Base-by-base conservation (phyloP, 768 basidiomycete genomes). In the Tricholomella constricta region DNA sequence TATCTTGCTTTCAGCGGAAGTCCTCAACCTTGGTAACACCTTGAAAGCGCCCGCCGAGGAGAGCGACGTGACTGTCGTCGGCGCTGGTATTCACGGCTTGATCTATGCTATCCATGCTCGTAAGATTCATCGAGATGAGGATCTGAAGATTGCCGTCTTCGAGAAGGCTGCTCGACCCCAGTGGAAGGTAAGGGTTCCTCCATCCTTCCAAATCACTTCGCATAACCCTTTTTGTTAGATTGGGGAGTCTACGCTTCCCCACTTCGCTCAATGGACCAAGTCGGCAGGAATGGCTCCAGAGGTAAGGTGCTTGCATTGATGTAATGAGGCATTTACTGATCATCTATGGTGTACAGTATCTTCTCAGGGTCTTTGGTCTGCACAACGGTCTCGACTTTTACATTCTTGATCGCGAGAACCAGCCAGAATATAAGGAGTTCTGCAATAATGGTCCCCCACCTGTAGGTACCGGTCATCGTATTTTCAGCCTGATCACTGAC, bases 371-470 rank as follows among this genome's bases (percentile, higher is more conserved):
- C 22, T 44, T 44, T 17, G 42, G 42, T 14, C 26, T 44, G 8
- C 42, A 44, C 42, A 44, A 44, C 22, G 42, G 42, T 44, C 42
- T 44, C 23, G 42, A 44, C 26, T 44, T 44, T 14, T 44, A 44
- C 17, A 23, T 44, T 27, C 14, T 44, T 20, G 42, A 44, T 17
- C 42, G 42, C 22, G 42, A 44, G 25, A 8, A 44, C 25, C 42
- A 44, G 26, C 42, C 42, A 29, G 22, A 8, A 4, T 44, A 44
- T 15, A 44, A 25, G 15, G 42, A 44, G 15, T 44, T 44, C 15
- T 44, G 42, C 15, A 44, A 44, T 17, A 44, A 44, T 17, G 42
- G 42, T 11, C 42, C 42, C 6, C 42, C 42, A 25, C 42, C 42
- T 29, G 42, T 44, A 44, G 10, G 42, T 35, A 35, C n/a, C n/a